These are phyloP conservation scores for Dryadomyces sulphureus DNA, from an alignment of 2,329 filamentous ascomycete genomes.

Conservation along the genomic window DNA sequence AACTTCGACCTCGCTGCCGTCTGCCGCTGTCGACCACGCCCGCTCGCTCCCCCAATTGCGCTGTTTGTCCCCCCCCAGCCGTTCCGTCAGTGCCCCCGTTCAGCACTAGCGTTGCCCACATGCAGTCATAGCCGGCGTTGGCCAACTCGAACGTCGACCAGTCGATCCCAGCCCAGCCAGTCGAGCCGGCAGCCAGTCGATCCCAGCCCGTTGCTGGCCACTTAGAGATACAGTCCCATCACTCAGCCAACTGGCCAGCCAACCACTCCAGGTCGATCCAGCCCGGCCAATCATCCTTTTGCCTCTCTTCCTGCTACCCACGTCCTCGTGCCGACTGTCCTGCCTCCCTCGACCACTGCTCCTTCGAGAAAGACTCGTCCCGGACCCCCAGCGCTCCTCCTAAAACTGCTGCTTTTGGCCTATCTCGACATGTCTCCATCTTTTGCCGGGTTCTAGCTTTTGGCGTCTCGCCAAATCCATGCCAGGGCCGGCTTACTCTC, in stretches of 20 bases:
- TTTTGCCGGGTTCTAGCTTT: conserved; percentile 21
- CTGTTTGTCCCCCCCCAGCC: background rate
- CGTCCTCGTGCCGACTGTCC: no score
- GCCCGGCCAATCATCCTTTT: no score
- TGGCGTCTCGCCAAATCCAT: conserved; percentile 21
- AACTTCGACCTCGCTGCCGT: background rate
- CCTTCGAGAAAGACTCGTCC: background rate
- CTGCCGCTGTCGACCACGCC: background rate
- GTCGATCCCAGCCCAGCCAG: no score
- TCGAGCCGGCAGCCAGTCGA: no score
- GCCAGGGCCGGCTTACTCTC: conserved; percentile 3
- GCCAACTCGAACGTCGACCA: background rate
- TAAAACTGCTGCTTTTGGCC: background rate
- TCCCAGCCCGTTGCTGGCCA: no score
- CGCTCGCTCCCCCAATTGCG: background rate
- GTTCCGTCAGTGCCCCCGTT: background rate
- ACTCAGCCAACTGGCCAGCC: no score
- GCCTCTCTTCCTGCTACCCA: no score
- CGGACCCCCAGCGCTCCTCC: background rate
- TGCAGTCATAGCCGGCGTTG: conserved; percentile 1
- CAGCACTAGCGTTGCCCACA: conserved; percentile 1
- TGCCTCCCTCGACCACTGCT: no score
- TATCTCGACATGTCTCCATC: conserved; percentile 22
- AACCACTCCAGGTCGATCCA: no score
- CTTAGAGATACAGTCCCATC: no score